Evolutionary conservation across 257 asterid genomes (phyloP).

Genomic region (Solanum acaule): DNA sequence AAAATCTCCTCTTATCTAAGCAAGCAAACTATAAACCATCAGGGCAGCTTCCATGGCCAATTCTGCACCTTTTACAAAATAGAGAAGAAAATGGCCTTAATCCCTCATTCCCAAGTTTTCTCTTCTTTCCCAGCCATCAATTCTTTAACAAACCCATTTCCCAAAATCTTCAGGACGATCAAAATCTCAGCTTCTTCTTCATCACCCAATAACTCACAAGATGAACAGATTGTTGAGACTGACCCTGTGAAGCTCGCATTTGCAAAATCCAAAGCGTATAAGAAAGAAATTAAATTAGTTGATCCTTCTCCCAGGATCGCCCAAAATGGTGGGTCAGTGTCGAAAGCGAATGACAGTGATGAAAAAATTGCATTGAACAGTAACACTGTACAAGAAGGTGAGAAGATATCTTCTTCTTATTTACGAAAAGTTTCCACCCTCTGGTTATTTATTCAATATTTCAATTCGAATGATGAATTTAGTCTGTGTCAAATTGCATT

Average conservation of each 20-base stretch:
- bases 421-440: background rate
- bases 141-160: constrained; percentile 7
- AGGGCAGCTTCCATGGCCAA: background rate
- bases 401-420: background rate
- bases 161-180: constrained; percentile 20
- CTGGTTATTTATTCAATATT: background rate
- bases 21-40: background rate
- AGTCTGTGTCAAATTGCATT: background rate
- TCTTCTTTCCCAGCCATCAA: constrained; percentile 32
- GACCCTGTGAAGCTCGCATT: constrained; percentile 62
- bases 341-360: background rate
- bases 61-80: background rate
- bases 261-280: constrained; percentile 55
- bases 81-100: constrained; percentile 39
- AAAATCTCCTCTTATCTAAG: background rate
- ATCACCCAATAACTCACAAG: constrained; percentile 12
- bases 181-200: constrained; percentile 29
- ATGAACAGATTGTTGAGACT: background rate
- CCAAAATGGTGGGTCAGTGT: background rate
- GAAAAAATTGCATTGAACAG: constrained; percentile 29
- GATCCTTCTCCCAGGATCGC: constrained; percentile 5
- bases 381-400: background rate
- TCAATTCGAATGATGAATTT: background rate
- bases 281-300: constrained; percentile 14
- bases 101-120: constrained; percentile 31